Evolutionary conservation across 2,329 filamentous ascomycete genomes (phyloP), one percentile per base, ranked within the genome.

Genomic region (Paecilomyces formosus): DNA sequence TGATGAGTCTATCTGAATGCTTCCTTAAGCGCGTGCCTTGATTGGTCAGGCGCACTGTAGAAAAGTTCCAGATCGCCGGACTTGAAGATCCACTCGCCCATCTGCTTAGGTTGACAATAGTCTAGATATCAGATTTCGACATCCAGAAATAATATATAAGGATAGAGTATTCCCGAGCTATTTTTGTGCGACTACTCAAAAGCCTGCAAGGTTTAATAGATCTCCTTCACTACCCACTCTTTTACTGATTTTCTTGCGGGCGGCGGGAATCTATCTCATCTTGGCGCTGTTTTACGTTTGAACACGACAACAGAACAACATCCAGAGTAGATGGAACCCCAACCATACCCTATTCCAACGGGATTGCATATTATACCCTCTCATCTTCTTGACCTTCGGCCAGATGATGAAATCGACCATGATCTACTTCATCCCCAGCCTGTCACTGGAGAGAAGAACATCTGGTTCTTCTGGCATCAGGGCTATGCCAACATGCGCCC

Each of bases 381-480:
- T 1, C 57, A 76, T 5, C 63, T 72, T 4, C 66, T 82, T 8
- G 80, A 83, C 58, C 67, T 77, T 3, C 75, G 80, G 8, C 64
- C 79, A 2, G 80, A 82, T 55, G 61, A 68, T 3, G 75, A 78
- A 58, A 70, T 82, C 28, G 80, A 82, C 58, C 57, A 71, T 15
- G 72, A 73, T 11, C 62, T 82, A 30, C 63, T 76, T 0, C 65
- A 78, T 55, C 76, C 75, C 0, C 63, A 62, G 21, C 72, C 77
- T 21, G 67, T 79, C 28, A 65, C 70, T 0, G 66, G 70, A 30
- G 75, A 78, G 53, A 84, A 84, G 66, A 83, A 83, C 54, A 71
- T 85, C 26, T 85, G 81, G 76, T 82, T 83, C 65, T 85, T 83
- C 70, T 85, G 82, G 82, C 76, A 84, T 65, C 70, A 70, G 3